Percentiles rank a stretch among this genome's conserved stretches.
Evolutionary conservation across 129 eudicot species (phyloP).

Genomic region (Chrysanthemum lavandulifolium): DNA sequence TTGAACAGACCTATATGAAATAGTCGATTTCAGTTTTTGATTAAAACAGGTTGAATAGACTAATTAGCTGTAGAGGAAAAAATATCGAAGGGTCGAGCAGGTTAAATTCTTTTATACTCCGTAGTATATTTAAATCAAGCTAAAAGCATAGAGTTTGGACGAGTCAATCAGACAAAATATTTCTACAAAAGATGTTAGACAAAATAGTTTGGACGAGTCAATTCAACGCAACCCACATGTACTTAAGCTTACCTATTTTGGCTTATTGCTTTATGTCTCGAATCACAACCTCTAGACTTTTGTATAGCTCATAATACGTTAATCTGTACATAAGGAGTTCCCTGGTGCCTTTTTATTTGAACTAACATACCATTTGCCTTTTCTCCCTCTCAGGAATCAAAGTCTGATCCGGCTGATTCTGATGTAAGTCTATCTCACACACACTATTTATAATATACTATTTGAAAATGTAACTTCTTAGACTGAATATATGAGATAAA

Average conservation of each 20-base stretch:
- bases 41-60: not conserved
- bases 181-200: not conserved
- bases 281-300: not conserved
- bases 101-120: not conserved
- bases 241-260: not conserved
- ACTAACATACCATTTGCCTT: not conserved
- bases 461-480: not conserved
- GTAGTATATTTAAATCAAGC: not conserved
- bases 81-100: not conserved
- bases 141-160: too few relatives aligned
- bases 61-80: not conserved
- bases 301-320: not conserved
- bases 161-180: not conserved
- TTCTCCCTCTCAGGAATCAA: slow-evolving; percentile 58
- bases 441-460: not conserved
- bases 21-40: not conserved
- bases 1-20: not conserved
- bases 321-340: not conserved
- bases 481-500: not conserved
- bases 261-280: not conserved
- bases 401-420: slow-evolving; percentile 72
- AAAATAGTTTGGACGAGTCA: not conserved
- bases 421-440: slow-evolving; percentile 35
- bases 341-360: not conserved
- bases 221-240: not conserved